A percentile compares a stretch with the other conserved stretches of the same genome.
Conservation (phyloP, 73 alveolate genomes). For the Stentor coeruleus region DNA sequence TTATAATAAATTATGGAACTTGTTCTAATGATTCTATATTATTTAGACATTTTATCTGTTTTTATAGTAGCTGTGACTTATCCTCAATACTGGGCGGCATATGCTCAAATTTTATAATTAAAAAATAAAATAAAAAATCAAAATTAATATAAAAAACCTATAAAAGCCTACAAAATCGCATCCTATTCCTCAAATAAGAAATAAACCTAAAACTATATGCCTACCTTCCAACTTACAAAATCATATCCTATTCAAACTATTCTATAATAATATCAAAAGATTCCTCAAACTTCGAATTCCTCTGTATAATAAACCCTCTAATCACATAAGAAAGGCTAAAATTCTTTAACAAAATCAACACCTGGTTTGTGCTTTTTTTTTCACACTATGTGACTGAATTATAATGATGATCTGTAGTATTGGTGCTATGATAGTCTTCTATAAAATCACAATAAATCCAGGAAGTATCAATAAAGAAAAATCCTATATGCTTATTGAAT, state of each 20-base stretch:
- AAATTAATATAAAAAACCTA: no score
- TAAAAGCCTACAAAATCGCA: no score
- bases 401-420: conserved; percentile 1
- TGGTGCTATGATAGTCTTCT: neutral
- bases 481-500: neutral
- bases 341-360: neutral
- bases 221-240: no score
- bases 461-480: neutral
- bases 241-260: no score
- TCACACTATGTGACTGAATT: conserved; percentile 13
- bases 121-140: no score
- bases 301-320: neutral
- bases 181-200: neutral
- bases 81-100: neutral
- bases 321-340: neutral
- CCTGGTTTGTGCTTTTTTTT: conserved; percentile 3
- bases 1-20: neutral
- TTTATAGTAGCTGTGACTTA: neutral
- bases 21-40: no score
- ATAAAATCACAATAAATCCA: neutral
- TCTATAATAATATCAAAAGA: no score
- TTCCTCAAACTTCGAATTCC: no score
- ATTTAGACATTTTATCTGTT: neutral
- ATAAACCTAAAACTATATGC: neutral
- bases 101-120: neutral